These are phyloP conservation scores for Cutaneotrichosporon sp. DNA, from an alignment of 1,284 basidiomycete species.

Conservation along the genomic window DNA sequence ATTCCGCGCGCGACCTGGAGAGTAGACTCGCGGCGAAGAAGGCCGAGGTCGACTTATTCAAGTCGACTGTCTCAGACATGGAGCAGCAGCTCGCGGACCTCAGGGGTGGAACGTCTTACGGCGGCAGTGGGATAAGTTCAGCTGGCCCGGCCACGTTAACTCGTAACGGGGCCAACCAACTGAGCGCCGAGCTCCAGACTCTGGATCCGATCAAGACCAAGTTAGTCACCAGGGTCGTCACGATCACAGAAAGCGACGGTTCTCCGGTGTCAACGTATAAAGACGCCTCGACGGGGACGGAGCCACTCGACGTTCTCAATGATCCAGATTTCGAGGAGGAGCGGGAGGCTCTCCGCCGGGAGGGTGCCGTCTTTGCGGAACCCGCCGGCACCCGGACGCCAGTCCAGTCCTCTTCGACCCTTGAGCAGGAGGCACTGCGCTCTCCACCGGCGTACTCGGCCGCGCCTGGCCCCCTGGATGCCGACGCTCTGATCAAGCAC, in stretches of 20 bases:
- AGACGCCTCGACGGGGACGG: neutral
- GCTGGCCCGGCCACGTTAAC: conserved; percentile 7
- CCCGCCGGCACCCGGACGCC: neutral
- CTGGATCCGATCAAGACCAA: neutral
- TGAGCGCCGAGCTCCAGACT: conserved; percentile 8
- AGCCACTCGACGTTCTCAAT: conserved; percentile 12
- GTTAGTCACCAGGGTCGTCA: neutral
- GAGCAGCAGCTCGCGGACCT: conserved; percentile 68
- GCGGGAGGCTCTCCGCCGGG: neutral
- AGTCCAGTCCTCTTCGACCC: neutral
- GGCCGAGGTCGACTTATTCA: conserved; percentile 67
- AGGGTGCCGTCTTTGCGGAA: neutral
- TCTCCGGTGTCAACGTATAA: conserved; percentile 8
- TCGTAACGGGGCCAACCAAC: conserved; percentile 3
- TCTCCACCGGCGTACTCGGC: conserved; percentile 44
- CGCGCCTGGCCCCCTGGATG: conserved; percentile 34
- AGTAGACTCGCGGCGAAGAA: conserved; percentile 53
- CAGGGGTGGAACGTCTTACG: conserved; percentile 52
- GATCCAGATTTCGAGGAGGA: conserved; percentile 15
- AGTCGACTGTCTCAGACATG: conserved; percentile 69
- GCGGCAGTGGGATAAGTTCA: neutral
- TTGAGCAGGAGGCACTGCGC: conserved; percentile 2
- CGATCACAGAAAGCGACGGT: neutral
- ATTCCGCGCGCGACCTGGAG: neutral
- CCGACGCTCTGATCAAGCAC: conserved; percentile 31